A percentile compares a stretch with the other conserved stretches of the same genome.
phyloP scores from a whole-genome alignment of 306 rosid genomes.

The Inga leiocalycina region DNA sequence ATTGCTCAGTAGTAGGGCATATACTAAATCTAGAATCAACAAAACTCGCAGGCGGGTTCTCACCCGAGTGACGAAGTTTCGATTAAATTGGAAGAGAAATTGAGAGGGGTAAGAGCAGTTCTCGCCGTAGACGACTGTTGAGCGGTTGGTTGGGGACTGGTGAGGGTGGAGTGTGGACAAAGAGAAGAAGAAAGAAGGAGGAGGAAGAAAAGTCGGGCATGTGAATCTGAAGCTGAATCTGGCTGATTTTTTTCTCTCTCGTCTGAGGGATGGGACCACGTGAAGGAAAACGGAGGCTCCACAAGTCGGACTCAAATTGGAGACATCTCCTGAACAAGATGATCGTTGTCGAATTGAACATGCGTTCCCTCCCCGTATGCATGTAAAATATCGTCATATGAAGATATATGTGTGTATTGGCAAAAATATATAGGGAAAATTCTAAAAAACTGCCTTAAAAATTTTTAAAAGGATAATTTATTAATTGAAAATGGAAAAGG shows the following conservation, averaged over 20 bases:
- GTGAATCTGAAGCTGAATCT: conserved; percentile 1
- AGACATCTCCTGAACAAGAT: not conserved
- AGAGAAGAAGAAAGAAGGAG: conserved; percentile 31
- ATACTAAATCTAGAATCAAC: not conserved
- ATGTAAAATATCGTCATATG: not conserved
- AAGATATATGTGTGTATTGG: not conserved
- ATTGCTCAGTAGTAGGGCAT: not conserved
- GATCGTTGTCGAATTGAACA: not conserved
- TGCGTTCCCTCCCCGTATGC: not conserved
- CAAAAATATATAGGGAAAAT: no score
- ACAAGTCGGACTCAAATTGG: conserved; percentile 2
- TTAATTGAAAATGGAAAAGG: no score
- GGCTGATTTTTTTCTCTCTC: conserved; percentile 9
- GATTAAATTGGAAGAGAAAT: conserved; percentile 15
- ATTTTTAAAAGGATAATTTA: no score
- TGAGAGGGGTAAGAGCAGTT: conserved; percentile 7
- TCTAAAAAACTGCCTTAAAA: no score
- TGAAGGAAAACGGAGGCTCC: not conserved
- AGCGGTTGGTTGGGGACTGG: not conserved
- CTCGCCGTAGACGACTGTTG: conserved; percentile 35
- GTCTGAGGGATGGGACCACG: not conserved
- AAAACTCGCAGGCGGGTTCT: not conserved
- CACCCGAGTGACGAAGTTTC: not conserved
- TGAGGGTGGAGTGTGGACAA: not conserved
- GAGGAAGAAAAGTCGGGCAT: conserved; percentile 29